Evolutionary conservation across 768 basidiomycete species (phyloP), one percentile per base, ranked within the genome.

Genomic region (Lepiota subincarnata): DNA sequence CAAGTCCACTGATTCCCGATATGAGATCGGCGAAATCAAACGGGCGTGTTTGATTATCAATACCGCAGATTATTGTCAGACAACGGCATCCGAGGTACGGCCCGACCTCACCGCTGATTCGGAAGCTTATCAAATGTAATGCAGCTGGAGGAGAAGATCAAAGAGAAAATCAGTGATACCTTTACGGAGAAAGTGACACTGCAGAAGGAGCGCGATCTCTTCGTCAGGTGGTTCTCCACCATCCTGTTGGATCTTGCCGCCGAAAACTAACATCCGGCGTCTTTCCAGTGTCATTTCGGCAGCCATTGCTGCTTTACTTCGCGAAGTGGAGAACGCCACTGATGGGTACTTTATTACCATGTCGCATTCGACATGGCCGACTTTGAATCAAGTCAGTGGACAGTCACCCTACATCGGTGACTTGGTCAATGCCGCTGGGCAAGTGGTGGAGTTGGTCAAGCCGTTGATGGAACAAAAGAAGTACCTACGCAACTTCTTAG

Each of bases 61-160:
- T 63, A 99, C 97, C 0, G 96, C 95, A 0, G 95, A 98, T 64
- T 99, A 98, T 65, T 99, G 97, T 64, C 89, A 94, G 58, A 83
- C 82, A 0, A 99, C 96, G 2, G 91, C 95, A 1, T 64, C 83
- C 16, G 92, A 97, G 80, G 94, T 87, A 60, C 8, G 73, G 42
- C 6, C 44, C 8, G 22, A 16, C 10, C 43, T 45, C 31, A 20
- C 12, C 31, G 16, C 28, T 19, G 20, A 20, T 22, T 41, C 8
- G 28, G 60, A 11, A 53, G 36, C 18, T 50, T 40, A 19, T 48
- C 46, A 19, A 5, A 24, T 43, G 10, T 28, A 19, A 2, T 20
- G 12, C 64, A 98, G 92, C 78, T 99, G 24, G 97, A 98, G 64
- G 92, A 96, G 60, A 92, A 91, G 62, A 85, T 98, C 54, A 83